These are phyloP conservation scores for Dryas octopetala DNA, from an alignment of 306 rosid genomes.

Conservation along the genomic window DNA sequence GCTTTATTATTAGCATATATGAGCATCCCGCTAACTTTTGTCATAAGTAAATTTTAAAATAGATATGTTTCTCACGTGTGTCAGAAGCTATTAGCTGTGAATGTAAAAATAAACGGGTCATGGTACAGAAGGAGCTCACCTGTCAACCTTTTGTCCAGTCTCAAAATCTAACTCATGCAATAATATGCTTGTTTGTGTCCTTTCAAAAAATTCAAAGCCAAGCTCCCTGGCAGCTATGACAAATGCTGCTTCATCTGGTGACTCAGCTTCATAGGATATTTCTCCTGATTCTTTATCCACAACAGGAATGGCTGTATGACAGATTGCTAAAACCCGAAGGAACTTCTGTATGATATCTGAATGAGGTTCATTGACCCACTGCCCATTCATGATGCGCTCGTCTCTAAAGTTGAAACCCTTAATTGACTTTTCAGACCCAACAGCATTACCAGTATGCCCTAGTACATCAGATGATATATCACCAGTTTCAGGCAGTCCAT, in stretches of 20 bases:
- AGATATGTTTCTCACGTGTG: neutral
- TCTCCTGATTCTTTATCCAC: slow-evolving; percentile 45
- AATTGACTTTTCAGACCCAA: slow-evolving; percentile 33
- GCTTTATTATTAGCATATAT: neutral
- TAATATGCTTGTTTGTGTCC: slow-evolving; percentile 67
- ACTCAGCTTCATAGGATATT: slow-evolving; percentile 76
- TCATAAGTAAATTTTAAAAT: too few relatives aligned
- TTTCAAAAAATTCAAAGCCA: slow-evolving; percentile 66
- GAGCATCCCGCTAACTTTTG: neutral
- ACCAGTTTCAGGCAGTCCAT: slow-evolving; percentile 32
- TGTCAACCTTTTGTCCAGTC: slow-evolving; percentile 64
- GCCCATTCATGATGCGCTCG: slow-evolving; percentile 62
- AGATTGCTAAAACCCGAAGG: slow-evolving; percentile 69
- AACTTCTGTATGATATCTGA: slow-evolving; percentile 61
- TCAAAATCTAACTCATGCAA: slow-evolving; percentile 57
- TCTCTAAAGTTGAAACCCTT: slow-evolving; percentile 86
- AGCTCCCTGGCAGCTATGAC: slow-evolving; percentile 90
- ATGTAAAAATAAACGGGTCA: slow-evolving; percentile 17
- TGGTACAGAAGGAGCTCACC: slow-evolving; percentile 55
- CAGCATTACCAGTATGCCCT: slow-evolving; percentile 25
- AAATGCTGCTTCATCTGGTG: slow-evolving; percentile 95
- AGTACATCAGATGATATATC: slow-evolving; percentile 30
- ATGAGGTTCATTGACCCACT: slow-evolving; percentile 73
- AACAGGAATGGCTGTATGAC: slow-evolving; percentile 82
- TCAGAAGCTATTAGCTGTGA: neutral